Evolutionary conservation across 495 filamentous ascomycete species (phyloP).

Genomic region (Friedmanniomyces simplex): DNA sequence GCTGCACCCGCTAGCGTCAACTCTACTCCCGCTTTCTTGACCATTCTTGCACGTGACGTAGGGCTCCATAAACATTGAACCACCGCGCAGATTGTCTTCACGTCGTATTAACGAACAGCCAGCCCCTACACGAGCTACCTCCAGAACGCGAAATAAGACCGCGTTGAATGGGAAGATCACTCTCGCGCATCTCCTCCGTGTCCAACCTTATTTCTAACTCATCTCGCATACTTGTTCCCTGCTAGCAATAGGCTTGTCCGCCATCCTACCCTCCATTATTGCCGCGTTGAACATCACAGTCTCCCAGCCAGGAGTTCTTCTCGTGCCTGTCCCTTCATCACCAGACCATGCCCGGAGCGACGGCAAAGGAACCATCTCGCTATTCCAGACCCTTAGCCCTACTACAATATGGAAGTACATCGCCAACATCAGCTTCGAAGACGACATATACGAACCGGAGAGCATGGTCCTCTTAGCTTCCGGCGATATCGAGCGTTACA

Average conservation of each 20-base stretch:
- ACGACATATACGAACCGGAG: constrained; percentile 5
- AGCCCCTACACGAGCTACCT: no score
- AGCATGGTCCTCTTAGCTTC: constrained; percentile 2
- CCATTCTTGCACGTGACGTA: no score
- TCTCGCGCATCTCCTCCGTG: no score
- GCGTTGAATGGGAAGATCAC: neutral
- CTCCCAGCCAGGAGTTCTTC: constrained; percentile 1
- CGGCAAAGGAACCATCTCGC: neutral
- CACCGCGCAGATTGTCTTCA: no score
- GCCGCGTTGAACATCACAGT: constrained; percentile 6
- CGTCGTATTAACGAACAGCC: no score
- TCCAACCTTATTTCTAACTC: neutral
- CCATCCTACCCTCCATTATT: neutral
- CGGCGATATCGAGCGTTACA: neutral
- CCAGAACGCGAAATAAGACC: no score
- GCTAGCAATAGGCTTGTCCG: neutral
- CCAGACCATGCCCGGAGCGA: constrained; percentile 4
- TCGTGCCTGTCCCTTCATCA: neutral
- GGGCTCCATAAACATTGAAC: no score
- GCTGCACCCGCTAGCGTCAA: no score
- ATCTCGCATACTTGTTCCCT: neutral
- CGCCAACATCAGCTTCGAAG: constrained; percentile 4
- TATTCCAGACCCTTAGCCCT: constrained; percentile 6
- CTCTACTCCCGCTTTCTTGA: no score
- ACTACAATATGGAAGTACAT: constrained; percentile 9